These are phyloP conservation scores for Ascochyta clinopodiicola DNA, from an alignment of 2,329 filamentous ascomycete genomes.

Conservation along the genomic window DNA sequence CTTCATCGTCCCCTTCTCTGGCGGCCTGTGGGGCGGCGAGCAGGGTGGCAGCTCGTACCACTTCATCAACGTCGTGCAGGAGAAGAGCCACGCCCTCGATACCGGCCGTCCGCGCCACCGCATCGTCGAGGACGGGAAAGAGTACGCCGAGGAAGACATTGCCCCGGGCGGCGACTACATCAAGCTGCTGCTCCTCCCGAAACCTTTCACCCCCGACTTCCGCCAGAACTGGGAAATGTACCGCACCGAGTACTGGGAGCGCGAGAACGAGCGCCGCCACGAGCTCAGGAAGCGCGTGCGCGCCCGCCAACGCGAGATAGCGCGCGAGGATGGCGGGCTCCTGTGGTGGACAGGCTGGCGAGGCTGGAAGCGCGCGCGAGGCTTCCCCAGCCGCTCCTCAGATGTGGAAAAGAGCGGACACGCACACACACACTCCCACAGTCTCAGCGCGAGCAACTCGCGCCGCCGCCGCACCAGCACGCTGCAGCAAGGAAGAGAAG, in stretches of 20 bases:
- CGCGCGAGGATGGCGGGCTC: slow-evolving; percentile 73
- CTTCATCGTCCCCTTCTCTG: slow-evolving; percentile 78
- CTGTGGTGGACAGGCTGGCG: slow-evolving; percentile 87
- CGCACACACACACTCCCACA: slow-evolving; percentile 12
- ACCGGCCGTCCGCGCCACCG: slow-evolving; percentile 35
- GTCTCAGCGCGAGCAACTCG: slow-evolving; percentile 6
- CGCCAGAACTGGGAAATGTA: slow-evolving; percentile 97
- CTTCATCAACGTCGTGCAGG: slow-evolving; percentile 69
- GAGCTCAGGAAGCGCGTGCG: slow-evolving; percentile 74
- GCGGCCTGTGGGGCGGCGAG: slow-evolving; percentile 45
- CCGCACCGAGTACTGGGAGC: slow-evolving; percentile 93
- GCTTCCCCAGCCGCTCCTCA: slow-evolving; percentile 28
- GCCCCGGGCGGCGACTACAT: slow-evolving; percentile 90
- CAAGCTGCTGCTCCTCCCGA: slow-evolving; percentile 87
- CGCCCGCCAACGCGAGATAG: slow-evolving; percentile 70
- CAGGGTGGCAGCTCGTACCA: slow-evolving; percentile 74
- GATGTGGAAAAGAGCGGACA: slow-evolving; percentile 45
- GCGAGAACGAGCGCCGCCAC: slow-evolving; percentile 87
- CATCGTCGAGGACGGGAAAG: slow-evolving; percentile 64
- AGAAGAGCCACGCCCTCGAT: slow-evolving; percentile 38
- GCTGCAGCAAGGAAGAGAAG: slow-evolving; percentile 34
- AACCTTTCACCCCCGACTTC: slow-evolving; percentile 93
- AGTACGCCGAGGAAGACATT: slow-evolving; percentile 83
- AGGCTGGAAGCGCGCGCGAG: slow-evolving; percentile 52
- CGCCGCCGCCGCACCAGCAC: slow-evolving; percentile 37